These are phyloP conservation scores for Rhodofomes roseus DNA, from an alignment of 1,284 basidiomycete genomes.

Conservation along the genomic window DNA sequence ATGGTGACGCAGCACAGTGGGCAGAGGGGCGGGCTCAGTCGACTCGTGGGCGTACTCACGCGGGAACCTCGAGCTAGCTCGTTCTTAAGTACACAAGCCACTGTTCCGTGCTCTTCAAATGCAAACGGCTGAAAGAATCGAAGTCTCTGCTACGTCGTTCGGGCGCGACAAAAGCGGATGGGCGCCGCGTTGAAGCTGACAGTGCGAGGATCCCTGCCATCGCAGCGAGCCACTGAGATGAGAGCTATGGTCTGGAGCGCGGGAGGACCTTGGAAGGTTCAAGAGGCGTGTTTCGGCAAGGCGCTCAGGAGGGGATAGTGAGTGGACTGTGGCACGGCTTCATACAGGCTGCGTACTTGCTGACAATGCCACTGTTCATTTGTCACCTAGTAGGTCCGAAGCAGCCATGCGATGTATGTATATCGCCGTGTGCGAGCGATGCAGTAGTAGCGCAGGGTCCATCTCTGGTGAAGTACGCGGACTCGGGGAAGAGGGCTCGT, in stretches of 20 bases:
- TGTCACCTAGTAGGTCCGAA: neutral
- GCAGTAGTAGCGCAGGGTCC: neutral
- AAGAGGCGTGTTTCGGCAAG: neutral
- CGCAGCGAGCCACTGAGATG: neutral
- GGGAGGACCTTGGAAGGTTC: neutral
- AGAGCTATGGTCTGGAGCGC: no score
- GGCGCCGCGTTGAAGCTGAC: neutral
- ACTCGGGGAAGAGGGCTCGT: neutral
- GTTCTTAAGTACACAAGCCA: neutral
- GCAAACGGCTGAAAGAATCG: neutral
- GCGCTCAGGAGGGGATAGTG: neutral
- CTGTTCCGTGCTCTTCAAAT: neutral
- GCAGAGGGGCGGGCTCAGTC: neutral
- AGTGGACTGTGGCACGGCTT: neutral
- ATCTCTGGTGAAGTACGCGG: neutral
- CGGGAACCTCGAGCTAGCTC: no score
- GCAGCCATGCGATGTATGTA: no score
- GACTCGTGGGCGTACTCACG: neutral
- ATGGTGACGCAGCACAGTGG: neutral
- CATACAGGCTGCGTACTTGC: neutral
- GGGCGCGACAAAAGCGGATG: neutral
- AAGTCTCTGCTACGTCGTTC: neutral
- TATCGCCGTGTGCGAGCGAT: no score
- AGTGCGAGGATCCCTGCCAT: neutral
- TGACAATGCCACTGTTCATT: neutral